Conservation (phyloP, 2,329 filamentous ascomycete genomes). For the Talaromyces amestolkiae region DNA sequence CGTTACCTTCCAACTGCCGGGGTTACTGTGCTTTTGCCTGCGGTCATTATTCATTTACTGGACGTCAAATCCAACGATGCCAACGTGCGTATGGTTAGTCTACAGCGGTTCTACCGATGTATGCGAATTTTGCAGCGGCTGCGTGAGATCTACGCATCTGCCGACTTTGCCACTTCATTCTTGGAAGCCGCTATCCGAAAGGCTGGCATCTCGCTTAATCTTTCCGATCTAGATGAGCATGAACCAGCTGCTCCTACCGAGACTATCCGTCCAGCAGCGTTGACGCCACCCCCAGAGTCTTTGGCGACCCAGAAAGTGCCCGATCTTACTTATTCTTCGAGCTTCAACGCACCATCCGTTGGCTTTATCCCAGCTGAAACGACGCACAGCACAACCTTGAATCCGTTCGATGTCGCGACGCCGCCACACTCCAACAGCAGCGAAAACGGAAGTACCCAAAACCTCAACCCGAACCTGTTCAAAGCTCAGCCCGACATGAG, state of each 20-base stretch:
- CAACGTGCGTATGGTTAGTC: slow-evolving; percentile 67
- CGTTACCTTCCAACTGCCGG: slow-evolving; percentile 82
- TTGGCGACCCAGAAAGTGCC: slow-evolving; percentile 40
- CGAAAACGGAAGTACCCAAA: slow-evolving; percentile 42
- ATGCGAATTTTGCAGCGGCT: slow-evolving; percentile 88
- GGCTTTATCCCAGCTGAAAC: slow-evolving; percentile 16
- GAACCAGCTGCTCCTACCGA: slow-evolving; percentile 19
- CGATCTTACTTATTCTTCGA: slow-evolving; percentile 35
- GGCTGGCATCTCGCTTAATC: slow-evolving; percentile 67
- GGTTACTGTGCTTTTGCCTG: slow-evolving; percentile 84
- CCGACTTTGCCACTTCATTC: slow-evolving; percentile 94
- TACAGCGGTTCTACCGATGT: slow-evolving; percentile 82
- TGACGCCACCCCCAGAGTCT: slow-evolving; percentile 44
- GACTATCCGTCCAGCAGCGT: slow-evolving; percentile 29
- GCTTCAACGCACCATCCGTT: slow-evolving; percentile 22
- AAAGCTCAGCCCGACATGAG: slow-evolving; percentile 34
- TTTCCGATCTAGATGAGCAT: slow-evolving; percentile 4
- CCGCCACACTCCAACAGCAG: slow-evolving; percentile 44
- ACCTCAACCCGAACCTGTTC: slow-evolving; percentile 34
- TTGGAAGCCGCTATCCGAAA: slow-evolving; percentile 89
- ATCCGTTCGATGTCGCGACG: slow-evolving; percentile 36
- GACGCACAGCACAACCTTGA: neutral
- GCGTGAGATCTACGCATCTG: slow-evolving; percentile 84
- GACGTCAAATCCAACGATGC: slow-evolving; percentile 83
- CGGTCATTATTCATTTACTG: slow-evolving; percentile 89